These are phyloP conservation scores for Polychytrium aggregatum DNA, from an alignment of 192 early-diverging fungal species.

Conservation along the genomic window DNA sequence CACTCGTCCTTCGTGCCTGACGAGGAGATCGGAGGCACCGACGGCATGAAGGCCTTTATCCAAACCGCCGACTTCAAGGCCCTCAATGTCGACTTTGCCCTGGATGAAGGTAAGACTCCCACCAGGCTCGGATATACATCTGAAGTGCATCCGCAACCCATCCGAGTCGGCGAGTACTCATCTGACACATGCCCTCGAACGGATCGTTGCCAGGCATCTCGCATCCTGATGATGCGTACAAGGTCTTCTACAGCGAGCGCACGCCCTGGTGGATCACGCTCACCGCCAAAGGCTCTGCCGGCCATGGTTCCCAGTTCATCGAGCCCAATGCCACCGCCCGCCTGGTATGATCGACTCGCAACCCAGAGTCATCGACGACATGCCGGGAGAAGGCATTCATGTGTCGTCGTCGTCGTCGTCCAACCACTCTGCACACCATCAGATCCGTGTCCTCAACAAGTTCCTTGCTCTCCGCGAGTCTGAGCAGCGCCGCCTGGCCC, in stretches of 20 bases:
- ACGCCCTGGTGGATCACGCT: constrained; percentile 76
- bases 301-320: constrained; percentile 80
- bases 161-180: too few species aligned
- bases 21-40: constrained; percentile 75
- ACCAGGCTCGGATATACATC: too few species aligned
- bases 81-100: constrained; percentile 69
- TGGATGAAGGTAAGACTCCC: constrained; percentile 65
- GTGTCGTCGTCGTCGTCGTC: too few species aligned
- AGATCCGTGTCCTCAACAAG: constrained; percentile 42
- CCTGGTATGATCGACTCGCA: constrained; percentile 26
- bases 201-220: constrained; percentile 31
- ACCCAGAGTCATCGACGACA: not conserved
- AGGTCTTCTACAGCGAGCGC: constrained; percentile 79
- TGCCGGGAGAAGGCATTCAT: too few species aligned
- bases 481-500: constrained; percentile 45
- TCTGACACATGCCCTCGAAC: too few species aligned
- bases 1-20: constrained; percentile 25
- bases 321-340: constrained; percentile 56
- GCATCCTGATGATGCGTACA: constrained; percentile 47
- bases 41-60: constrained; percentile 64
- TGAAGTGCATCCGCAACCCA: too few species aligned
- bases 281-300: constrained; percentile 57
- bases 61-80: constrained; percentile 52
- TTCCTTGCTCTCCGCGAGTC: constrained; percentile 56
- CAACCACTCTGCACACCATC: too few species aligned